Evolutionary conservation across 2,329 filamentous ascomycete species (phyloP), one percentile per base, ranked within the genome.

Genomic region (Fusarium setosum): DNA sequence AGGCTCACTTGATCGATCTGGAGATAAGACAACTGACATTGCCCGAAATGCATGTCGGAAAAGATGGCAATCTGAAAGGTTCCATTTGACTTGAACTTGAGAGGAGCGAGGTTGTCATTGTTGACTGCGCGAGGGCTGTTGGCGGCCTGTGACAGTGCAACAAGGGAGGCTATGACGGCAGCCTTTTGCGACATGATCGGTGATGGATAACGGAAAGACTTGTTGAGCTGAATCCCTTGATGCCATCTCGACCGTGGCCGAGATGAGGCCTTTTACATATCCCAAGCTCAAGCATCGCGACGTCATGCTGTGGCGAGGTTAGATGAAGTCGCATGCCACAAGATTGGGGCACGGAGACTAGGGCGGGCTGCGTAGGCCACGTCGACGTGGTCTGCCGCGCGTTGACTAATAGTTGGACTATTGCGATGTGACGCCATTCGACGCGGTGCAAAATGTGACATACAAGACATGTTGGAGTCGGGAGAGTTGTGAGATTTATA

Each of bases 1-100:
- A 37, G 18, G 5, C 18, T 24, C 13, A 2, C 3, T 6, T n/a
- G 9, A 11, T 8, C 4, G 12, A 7, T 3, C 3, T 31, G 21
- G 2, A 9, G 5, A n/a, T 26, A 40, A n/a, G n/a, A n/a, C n/a
- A n/a, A n/a, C 61, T 45, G 9, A 71, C 68, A 59, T 59, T 71
- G 65, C 8, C 68, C 68, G 41, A 71, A 71, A 20, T 71, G 68
- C 58, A 71, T 59, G 21, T 71, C 68, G 3, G 68, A 71, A 26
- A 71, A 71, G 23, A 71, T 41, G 20, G 68, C 57, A 17, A 71
- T 71, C 49, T 71, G 68, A 26, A 71, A 71, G 12, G 54, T 67
- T 4, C 68, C 68, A 38, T 70, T 57, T 7, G 45, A 56, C n/a
- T 50, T 60, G 32, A 70, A 70, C 4, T 56, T 56, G 8, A 70